Evolutionary conservation across 2,329 filamentous ascomycete species (phyloP), one percentile per base, ranked within the genome.

Genomic region (Xylariomycetidae sp.): DNA sequence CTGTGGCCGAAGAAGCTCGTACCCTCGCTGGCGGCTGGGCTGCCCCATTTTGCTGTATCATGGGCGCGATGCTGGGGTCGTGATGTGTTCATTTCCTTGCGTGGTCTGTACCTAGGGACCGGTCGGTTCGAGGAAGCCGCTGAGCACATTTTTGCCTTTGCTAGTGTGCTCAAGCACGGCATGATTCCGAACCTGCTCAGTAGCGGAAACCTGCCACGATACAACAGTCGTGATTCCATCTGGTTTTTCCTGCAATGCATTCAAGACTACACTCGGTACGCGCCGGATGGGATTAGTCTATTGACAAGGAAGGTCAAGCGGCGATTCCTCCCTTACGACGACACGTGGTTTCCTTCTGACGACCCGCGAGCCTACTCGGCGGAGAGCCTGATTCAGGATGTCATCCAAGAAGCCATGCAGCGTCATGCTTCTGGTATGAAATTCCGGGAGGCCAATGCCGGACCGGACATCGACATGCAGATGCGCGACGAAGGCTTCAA

Each of bases 181-280:
- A 94, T 97, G 88, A 89, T 98, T 37, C 92, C 92, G 11, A 98
- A 98, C 53, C 72, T 98, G 14, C 71, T 98, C 11, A 83, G 88
- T 45, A 87, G 85, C 39, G 89, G 92, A 6, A 86, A 83, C 40
- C 73, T 82, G 12, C 92, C 92, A 3, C 77, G 92, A 16, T 98
- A 97, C 67, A 98, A 98, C 59, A 89, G 92, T 27, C 77, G 92
- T 40, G 92, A 98, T 61, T 95, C 92, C 0, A 79, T 96, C 26
- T 98, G 92, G 92, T 98, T 97, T 70, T 95, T 94, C 69, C 63
- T 98, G 32, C 92, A 98, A 58, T 85, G 85, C 45, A 90, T 97
- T 30, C 92, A 98, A 53, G 92, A 98, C 54, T 98, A 94, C 57
- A 81, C 78, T 28, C 80, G 78, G 31, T 81, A 92, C 50, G 88